Conservation (phyloP, 129 eudicot genomes). For the Smallanthus sonchifolius region DNA sequence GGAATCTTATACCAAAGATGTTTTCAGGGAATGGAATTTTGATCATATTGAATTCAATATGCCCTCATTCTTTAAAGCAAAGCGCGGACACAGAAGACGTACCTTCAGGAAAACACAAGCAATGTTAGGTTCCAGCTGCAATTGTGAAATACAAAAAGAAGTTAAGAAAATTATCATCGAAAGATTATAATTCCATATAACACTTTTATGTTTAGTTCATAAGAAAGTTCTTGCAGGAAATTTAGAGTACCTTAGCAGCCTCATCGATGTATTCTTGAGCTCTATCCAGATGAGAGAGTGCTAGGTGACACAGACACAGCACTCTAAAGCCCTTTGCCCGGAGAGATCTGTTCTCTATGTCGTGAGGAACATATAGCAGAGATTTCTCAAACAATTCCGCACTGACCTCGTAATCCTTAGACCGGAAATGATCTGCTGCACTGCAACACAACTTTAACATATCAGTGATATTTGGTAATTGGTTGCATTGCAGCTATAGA, state of each 20-base stretch:
- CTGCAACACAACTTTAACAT: conserved; percentile 36
- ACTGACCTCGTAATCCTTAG: conserved; percentile 75
- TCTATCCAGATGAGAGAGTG: conserved; percentile 79
- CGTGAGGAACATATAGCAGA: conserved; percentile 79
- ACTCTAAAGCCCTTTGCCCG: conserved; percentile 94
- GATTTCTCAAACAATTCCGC: conserved; percentile 91
- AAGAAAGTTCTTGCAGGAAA: conserved; percentile 7
- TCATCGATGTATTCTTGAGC: conserved; percentile 96
- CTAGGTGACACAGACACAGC: conserved; percentile 75
- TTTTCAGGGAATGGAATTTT: not conserved
- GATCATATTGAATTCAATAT: not conserved
- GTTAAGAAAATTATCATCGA: conserved; percentile 4
- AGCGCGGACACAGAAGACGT: not conserved
- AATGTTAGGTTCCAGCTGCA: conserved; percentile 88
- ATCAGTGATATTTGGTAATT: not conserved
- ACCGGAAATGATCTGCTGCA: conserved; percentile 83
- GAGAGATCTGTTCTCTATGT: conserved; percentile 65
- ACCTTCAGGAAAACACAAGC: conserved; percentile 93
- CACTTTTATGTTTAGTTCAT: not conserved
- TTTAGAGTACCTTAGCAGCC: conserved; percentile 72
- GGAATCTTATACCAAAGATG: not conserved
- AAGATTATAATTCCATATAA: not conserved
- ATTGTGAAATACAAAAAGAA: conserved; percentile 28
- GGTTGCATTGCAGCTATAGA: not conserved
- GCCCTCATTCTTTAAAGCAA: not conserved